phyloP scores from a whole-genome alignment of 129 eudicot species.

The Rutidosis leptorrhynchoides region DNA sequence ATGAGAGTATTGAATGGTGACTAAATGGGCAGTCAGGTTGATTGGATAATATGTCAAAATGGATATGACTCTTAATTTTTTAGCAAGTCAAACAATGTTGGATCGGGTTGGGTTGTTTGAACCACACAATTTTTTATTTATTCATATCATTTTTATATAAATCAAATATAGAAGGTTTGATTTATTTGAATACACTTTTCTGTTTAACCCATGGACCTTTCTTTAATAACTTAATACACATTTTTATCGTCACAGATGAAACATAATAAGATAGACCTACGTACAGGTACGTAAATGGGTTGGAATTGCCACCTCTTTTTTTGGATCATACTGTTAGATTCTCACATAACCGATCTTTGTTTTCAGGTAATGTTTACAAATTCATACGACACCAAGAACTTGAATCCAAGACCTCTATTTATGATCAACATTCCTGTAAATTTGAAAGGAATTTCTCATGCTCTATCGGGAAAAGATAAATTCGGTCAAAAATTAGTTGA shows the following conservation, averaged over 20 bases:
- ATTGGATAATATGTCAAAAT: too few relatives aligned
- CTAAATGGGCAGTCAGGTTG: too few relatives aligned
- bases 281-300: background rate
- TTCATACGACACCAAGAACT: slow-evolving; percentile 62
- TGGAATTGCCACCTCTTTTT: background rate
- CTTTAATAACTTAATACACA: background rate
- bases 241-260: too few relatives aligned
- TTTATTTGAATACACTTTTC: background rate
- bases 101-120: background rate
- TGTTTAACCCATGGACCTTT: background rate
- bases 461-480: slow-evolving; percentile 64
- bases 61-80: background rate
- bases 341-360: background rate
- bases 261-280: background rate
- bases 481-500: slow-evolving; percentile 31
- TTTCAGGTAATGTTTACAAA: slow-evolving; percentile 61
- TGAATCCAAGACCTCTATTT: slow-evolving; percentile 72
- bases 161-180: background rate
- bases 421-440: slow-evolving; percentile 69
- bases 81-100: background rate
- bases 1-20: background rate
- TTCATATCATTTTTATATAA: too few relatives aligned
- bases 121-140: background rate
- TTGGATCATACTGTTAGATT: background rate
- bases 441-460: slow-evolving; percentile 49